Base-by-base conservation (phyloP, 306 rosid species). In the Begonia peltatifolia region DNA sequence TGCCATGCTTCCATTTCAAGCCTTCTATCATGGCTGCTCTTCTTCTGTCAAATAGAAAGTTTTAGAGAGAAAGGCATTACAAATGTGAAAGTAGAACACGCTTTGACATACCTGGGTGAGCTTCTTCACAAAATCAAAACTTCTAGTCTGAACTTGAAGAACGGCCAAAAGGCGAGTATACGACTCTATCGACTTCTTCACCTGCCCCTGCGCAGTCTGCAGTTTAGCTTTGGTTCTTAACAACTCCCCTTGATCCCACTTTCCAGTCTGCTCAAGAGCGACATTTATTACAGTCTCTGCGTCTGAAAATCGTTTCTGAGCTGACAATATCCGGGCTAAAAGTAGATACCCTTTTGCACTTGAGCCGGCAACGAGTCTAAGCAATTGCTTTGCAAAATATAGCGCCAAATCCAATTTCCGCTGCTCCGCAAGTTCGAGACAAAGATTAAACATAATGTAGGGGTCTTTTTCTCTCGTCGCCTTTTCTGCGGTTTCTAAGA, bases 1-100 rank as follows among this genome's bases (percentile, higher is more conserved):
- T 79, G 84, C 97, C 97, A 89, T 25, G 81, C 73, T 77, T 89
- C 95, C 82, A 78, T 80, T 80, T 89, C 97, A 60, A 84, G 67
- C 56, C 70, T 82, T 80, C 83, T 70, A 55, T 76, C 74, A 18
- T 53, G 67, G 54, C 61, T 72, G 76, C 76, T 66, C 67, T 66
- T 65, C 52, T 48, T 59, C 97, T 84, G 78, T 30, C 58, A 53
- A 57, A 64, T 46, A 3, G 6, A 30, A 30, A 30, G 38, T 30
- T 30, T 30, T 60, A 44, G 42, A 23, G 66, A 51, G 16, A 49
- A 47, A 47, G 52, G 7, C 1, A 11, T 11, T 0, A 13, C 14
- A 49, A 49, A 14, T 7, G 48, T 10, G 14, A 44, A 2, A 11
- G 2, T 12, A 11, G 48, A 1, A 44, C 48, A 44, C 2, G 48